Percentiles rank a stretch among this genome's conserved stretches.
Evolutionary conservation across 495 filamentous ascomycete genomes (phyloP).

Genomic region (Chaetomium fimeti): DNA sequence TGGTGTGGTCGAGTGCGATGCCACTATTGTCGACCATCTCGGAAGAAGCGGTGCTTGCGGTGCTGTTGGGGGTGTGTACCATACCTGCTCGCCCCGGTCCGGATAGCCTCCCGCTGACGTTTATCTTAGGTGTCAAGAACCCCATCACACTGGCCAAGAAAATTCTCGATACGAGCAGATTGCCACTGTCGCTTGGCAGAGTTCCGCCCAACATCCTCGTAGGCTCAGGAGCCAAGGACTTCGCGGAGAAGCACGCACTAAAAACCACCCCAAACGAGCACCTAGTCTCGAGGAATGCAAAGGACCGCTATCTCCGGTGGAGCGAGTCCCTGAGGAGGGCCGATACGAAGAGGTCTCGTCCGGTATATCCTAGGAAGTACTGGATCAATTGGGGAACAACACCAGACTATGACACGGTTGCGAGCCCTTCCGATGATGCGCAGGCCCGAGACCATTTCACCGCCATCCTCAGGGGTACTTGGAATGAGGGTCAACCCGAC

Average conservation of each 20-base stretch:
- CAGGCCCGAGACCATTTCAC: slow-evolving; percentile 48
- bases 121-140: slow-evolving; percentile 74
- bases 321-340: slow-evolving; percentile 65
- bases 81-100: neutral
- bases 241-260: slow-evolving; percentile 76
- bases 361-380: slow-evolving; percentile 9
- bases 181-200: slow-evolving; percentile 71
- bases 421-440: slow-evolving; percentile 11
- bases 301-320: slow-evolving; percentile 75
- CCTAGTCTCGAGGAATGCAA: slow-evolving; percentile 70
- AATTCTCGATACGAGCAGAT: slow-evolving; percentile 71
- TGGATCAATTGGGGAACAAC: slow-evolving; percentile 17
- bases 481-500: slow-evolving; percentile 60
- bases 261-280: slow-evolving; percentile 64
- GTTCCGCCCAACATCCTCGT: slow-evolving; percentile 92
- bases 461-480: slow-evolving; percentile 54
- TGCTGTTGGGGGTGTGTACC: slow-evolving; percentile 73
- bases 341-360: slow-evolving; percentile 31
- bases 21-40: slow-evolving; percentile 83
- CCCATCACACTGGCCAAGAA: slow-evolving; percentile 83
- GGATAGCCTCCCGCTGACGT: neutral
- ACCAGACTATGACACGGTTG: slow-evolving; percentile 29
- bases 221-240: slow-evolving; percentile 77
- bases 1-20: slow-evolving; percentile 90
- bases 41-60: slow-evolving; percentile 92